Conservation (phyloP, 805 yeast species). For the Candida manassasensis region DNA sequence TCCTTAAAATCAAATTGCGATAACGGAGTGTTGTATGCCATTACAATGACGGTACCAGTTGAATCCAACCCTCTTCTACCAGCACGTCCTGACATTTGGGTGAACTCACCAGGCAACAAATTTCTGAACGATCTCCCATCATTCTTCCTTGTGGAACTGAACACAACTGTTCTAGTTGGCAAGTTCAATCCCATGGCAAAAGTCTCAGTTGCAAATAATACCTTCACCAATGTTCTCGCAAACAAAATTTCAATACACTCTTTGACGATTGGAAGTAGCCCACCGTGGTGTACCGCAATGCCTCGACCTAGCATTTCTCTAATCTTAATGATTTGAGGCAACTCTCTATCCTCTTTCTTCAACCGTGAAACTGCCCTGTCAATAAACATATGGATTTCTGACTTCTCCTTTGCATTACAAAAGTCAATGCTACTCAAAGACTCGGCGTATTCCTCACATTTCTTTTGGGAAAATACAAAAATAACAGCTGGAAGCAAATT, state of each 20-base stretch:
- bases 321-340: conserved; percentile 84
- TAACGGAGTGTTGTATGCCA: conserved; percentile 72
- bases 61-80: conserved; percentile 95
- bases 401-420: conserved; percentile 77
- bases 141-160: conserved; percentile 79
- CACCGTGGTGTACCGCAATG: conserved; percentile 95
- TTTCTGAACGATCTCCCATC: conserved; percentile 83
- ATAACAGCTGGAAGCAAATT: conserved; percentile 85
- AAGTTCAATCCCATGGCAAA: conserved; percentile 98
- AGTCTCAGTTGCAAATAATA: conserved; percentile 94
- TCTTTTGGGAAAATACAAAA: conserved; percentile 89
- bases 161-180: conserved; percentile 95
- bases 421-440: conserved; percentile 70
- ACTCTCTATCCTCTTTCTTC: conserved; percentile 85
- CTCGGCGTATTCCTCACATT: conserved; percentile 91
- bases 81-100: conserved; percentile 99
- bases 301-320: conserved; percentile 85
- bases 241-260: conserved; percentile 91
- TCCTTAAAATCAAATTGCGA: conserved; percentile 60
- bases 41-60: conserved; percentile 90
- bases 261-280: conserved; percentile 85
- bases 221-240: conserved; percentile 80
- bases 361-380: conserved; percentile 84
- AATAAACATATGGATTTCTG: conserved; percentile 89
- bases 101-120: conserved; percentile 91